Base-by-base conservation (phyloP, 1,284 basidiomycete species). In the Schizopora paradoxa region DNA sequence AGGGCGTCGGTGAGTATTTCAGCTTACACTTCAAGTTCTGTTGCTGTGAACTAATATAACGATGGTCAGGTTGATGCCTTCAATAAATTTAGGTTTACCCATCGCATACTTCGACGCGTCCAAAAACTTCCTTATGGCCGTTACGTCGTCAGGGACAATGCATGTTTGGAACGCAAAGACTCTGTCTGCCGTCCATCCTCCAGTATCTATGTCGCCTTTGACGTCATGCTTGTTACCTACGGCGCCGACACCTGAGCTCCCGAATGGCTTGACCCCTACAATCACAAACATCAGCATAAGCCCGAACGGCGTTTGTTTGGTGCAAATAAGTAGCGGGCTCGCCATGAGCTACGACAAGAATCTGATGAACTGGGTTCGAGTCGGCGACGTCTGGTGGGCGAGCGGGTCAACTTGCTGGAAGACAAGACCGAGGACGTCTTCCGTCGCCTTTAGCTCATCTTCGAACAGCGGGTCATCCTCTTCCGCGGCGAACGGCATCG, bases 321-420 rank as follows among this genome's bases (percentile, higher is more conserved):
- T 96, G 43, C 73, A 82, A 36, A 77, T 86, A 34, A 86, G 87
- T 0, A 81, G 77, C 19, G 87, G 89, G 6, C 63, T 77, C 10
- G 77, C 84, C 0, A 84, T 86, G 59, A 80, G 87, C 0, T 95
- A 87, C 61, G 89, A 95, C 55, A 46, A 73, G 1, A 63, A 68
- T 2, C 69, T 93, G 2, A 63, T 65, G 14, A 63, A 76, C 2
- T 95, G 88, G 82, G 72, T 79, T 29, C 82, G 82, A 54, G 66
- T 95, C 32, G 80, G 79, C 35, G 84, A 90, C 32, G 66, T 75
- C 1, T 91, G 88, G 86, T 91, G 85, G 82, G 69, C 80, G 0
- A 76, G 82, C 54, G 85, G 86, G 27, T 88, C 86, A 0, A 82
- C 88, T 52, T 73, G 73, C n/a, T 90, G 88, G 86, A 81, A 82